These are phyloP conservation scores for Fusarium oligoseptatum DNA, from an alignment of 2,329 filamentous ascomycete genomes.

Conservation along the genomic window DNA sequence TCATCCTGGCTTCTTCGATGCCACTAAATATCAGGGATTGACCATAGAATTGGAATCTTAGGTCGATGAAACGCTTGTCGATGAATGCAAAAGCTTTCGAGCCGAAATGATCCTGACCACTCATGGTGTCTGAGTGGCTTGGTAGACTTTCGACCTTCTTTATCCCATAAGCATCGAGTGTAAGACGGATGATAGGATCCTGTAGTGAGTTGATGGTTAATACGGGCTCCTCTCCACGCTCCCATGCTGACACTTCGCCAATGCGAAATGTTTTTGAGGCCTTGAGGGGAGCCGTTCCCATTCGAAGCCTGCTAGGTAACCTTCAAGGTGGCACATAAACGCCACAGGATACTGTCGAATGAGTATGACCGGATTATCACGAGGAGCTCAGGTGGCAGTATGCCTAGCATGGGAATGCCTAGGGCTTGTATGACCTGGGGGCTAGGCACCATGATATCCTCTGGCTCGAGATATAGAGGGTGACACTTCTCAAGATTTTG, in stretches of 20 bases:
- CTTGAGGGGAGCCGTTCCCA: not conserved
- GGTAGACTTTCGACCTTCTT: not conserved
- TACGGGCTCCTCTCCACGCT: not conserved
- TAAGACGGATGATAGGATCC: not conserved
- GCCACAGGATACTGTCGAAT: slow-evolving; percentile 1
- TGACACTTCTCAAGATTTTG: not conserved
- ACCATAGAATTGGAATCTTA: no score
- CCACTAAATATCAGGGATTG: no score
- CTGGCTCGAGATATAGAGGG: not conserved
- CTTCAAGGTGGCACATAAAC: not conserved
- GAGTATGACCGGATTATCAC: not conserved
- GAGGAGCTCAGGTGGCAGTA: not conserved
- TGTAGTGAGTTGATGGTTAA: not conserved
- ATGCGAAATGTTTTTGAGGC: not conserved
- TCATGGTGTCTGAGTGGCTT: not conserved
- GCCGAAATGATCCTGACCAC: not conserved
- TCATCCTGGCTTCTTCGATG: not conserved
- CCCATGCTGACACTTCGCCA: not conserved
- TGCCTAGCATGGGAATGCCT: not conserved
- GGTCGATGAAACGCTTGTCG: not conserved
- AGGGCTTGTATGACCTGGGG: not conserved
- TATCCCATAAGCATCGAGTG: not conserved
- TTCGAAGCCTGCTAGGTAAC: not conserved
- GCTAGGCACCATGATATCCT: not conserved
- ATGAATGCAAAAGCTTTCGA: not conserved